Percentiles rank a stretch among this genome's conserved stretches.
Conservation (phyloP, 75 land plant species). For the Chamaecyparis obtusa region DNA sequence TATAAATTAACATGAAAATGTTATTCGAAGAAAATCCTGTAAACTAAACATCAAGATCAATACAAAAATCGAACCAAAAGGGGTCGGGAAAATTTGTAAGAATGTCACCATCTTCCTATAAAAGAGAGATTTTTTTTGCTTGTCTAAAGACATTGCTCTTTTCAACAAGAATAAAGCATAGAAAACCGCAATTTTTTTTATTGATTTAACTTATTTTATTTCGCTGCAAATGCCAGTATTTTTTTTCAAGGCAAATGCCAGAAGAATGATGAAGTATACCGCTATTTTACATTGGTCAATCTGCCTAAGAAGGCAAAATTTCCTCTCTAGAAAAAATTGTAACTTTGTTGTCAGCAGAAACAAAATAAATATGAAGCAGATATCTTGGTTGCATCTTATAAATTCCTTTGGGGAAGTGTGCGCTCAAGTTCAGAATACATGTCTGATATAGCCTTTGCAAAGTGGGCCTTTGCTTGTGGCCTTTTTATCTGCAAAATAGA, state of each 20-base stretch:
- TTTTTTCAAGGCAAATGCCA: not conserved
- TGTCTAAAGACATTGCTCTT: not conserved
- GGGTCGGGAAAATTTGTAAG: not conserved
- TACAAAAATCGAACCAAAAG: not conserved
- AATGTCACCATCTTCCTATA: not conserved
- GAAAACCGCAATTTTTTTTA: not conserved
- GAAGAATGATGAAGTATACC: not conserved
- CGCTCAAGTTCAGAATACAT: conserved; percentile 68
- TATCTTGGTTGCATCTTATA: not conserved
- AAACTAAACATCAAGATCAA: not conserved
- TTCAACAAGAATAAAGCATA: not conserved
- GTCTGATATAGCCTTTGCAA: conserved; percentile 63
- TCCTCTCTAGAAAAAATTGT: not conserved
- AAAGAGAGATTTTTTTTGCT: not conserved
- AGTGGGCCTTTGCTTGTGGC: conserved; percentile 82
- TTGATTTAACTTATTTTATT: not conserved
- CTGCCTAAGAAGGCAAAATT: not conserved
- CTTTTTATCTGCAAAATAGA: conserved; percentile 67
- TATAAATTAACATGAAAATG: not conserved
- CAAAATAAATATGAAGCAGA: not conserved
- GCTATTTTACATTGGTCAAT: not conserved
- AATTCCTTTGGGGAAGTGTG: not conserved
- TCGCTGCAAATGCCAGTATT: not conserved
- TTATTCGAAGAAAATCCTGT: not conserved
- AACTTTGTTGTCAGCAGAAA: not conserved